Evolutionary conservation across 768 basidiomycete species (phyloP), one percentile per base, ranked within the genome.

Genomic region (Pleurotus giganteus): DNA sequence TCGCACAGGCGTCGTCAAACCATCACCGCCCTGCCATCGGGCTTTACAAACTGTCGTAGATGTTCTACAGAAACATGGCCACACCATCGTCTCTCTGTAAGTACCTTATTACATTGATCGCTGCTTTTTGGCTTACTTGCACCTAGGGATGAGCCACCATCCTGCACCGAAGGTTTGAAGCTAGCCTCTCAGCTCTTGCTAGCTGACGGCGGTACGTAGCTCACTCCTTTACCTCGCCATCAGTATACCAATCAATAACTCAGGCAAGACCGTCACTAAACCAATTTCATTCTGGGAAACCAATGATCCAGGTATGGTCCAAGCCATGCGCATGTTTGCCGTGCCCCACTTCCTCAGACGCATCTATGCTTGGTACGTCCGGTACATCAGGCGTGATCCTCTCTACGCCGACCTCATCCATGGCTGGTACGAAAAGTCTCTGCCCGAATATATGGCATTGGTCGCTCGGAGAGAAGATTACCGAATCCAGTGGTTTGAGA

Each of bases 1-100:
- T 8, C 19, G 27, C 17, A 49, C 32, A 85, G 84, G 81, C 4
- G 74, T 84, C 28, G 76, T 86, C 1, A 58, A 65, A 26, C 81
- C 83, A 2, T 84, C 85, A 1, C 85, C 85, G 1, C 79, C 85
- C 0, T 85, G 83, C 56, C 63, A 66, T 27, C 75, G 85, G n/a
- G 84, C 81, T 13, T 69, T 86, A 7, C 60, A 74, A 31, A 68
- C 57, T 21, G 81, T 83, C 1, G 74, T 77, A 1, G 69, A 76
- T 0, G 65, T 68, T 4, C 66, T 86, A 17, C 55, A 69, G 28
- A 72, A 67, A 28, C 57, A 76, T 11, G 83, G 83, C 0, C 79
- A 86, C 28, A 70, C 79, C 41, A 66, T 84, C 4, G 65, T 82
- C 11, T 62, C 73, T 5, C 63, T 85, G 82, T 79, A 61, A 55